A percentile compares a stretch with the other conserved stretches of the same genome.
These are phyloP conservation scores for Saccharomycopsis microspora DNA, from an alignment of 805 yeast genomes.

Conservation along the genomic window DNA sequence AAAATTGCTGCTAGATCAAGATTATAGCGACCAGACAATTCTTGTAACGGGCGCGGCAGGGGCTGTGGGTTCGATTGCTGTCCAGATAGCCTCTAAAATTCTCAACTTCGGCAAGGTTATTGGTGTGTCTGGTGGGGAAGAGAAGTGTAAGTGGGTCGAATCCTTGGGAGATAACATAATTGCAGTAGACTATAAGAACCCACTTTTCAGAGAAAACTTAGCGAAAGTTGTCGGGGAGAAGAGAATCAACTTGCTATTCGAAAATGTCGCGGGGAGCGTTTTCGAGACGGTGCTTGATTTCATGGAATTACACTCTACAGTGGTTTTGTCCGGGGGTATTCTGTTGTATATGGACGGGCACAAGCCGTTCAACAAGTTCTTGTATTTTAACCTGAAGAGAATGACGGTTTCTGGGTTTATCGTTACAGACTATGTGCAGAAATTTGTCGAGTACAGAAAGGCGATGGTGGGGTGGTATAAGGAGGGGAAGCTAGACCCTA, in stretches of 20 bases:
- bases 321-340: conserved; percentile 56
- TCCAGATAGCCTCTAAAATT: conserved; percentile 44
- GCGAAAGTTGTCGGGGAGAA: conserved; percentile 21
- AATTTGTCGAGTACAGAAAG: conserved; percentile 28
- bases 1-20: neutral
- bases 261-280: conserved; percentile 54
- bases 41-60: conserved; percentile 60
- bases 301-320: conserved; percentile 29
- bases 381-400: conserved; percentile 36
- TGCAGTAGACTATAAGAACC: conserved; percentile 41
- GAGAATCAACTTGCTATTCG: conserved; percentile 38
- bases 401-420: conserved; percentile 43
- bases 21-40: conserved; percentile 28
- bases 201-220: conserved; percentile 20
- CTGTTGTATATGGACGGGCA: conserved; percentile 38
- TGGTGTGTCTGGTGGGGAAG: conserved; percentile 52
- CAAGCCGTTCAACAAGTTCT: conserved; percentile 27
- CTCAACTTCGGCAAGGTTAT: conserved; percentile 44
- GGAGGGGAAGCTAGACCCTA: conserved; percentile 31
- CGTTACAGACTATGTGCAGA: conserved; percentile 30
- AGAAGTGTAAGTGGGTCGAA: conserved; percentile 42
- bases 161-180: conserved; percentile 41
- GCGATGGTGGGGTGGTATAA: conserved; percentile 27
- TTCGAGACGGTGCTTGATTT: conserved; percentile 29
- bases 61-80: conserved; percentile 54